These are phyloP conservation scores for Laguncularia racemosa DNA, from an alignment of 345 rosid species.

Conservation along the genomic window DNA sequence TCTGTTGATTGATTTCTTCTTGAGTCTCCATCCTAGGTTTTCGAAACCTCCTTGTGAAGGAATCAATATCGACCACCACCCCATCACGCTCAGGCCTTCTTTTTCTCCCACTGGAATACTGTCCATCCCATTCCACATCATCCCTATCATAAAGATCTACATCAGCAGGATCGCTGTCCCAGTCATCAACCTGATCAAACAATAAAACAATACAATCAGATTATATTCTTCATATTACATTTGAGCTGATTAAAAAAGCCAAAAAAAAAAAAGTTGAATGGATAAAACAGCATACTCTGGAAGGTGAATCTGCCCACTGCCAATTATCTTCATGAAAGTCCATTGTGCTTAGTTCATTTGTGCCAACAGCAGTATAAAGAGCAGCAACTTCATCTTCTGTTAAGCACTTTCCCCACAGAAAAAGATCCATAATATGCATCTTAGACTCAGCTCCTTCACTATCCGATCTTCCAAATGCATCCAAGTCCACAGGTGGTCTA, in stretches of 20 bases:
- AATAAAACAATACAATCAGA: slow-evolving; percentile 4
- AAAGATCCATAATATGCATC: slow-evolving; percentile 99
- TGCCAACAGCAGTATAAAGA: slow-evolving; percentile 72
- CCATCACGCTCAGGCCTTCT: slow-evolving; percentile 81
- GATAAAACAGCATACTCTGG: slow-evolving; percentile 54
- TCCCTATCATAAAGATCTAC: slow-evolving; percentile 95
- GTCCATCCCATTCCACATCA: slow-evolving; percentile 99
- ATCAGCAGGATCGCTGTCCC: slow-evolving; percentile 99
- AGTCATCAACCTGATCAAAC: slow-evolving; percentile 75
- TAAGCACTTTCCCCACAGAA: slow-evolving; percentile 96
- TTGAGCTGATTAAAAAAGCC: neutral
- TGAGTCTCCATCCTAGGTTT: slow-evolving; percentile 92
- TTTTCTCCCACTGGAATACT: slow-evolving; percentile 93
- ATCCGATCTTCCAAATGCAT: slow-evolving; percentile 98
- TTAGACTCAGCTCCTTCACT: slow-evolving; percentile 98
- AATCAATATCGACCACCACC: slow-evolving; percentile 60
- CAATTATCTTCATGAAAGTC: slow-evolving; percentile 89
- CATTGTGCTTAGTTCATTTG: slow-evolving; percentile 61
- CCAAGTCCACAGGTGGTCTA: slow-evolving; percentile 88
- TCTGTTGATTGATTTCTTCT: slow-evolving; percentile 89
- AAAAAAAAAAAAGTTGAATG: neutral
- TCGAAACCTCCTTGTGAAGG: slow-evolving; percentile 86
- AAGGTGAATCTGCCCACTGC: slow-evolving; percentile 98
- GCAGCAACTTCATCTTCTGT: slow-evolving; percentile 87
- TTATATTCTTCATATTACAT: no score